Evolutionary conservation across 305 asterid species (phyloP), one percentile per base, ranked within the genome.

Genomic region (Ilex paraguariensis): DNA sequence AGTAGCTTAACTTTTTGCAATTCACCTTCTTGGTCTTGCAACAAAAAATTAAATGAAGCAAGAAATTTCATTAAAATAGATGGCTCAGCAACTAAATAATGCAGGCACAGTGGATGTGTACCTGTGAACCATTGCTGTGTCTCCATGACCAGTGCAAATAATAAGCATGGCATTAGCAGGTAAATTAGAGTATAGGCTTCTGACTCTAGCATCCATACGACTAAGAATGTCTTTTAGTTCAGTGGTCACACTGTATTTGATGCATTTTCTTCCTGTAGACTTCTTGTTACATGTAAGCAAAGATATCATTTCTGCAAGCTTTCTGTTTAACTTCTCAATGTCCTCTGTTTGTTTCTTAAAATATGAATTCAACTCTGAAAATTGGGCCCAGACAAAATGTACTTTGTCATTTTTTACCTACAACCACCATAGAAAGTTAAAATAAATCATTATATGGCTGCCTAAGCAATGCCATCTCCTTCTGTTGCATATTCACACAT

Each of bases 111-210:
- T 36, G 42, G 6, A 15, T 42, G 15, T 11, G 15, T 78, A 93
- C 99, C 92, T 85, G 45, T 86, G 87, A 58, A 87, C 99, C 55
- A 77, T 74, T 50, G 91, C 95, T 7, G 90, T 87, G 82, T 93
- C 87, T 57, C 99, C 99, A 68, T 93, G 99, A 66, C 99, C 97
- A 3, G 97, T 82, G 71, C 94, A 87, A 68, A 93, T 77, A 59
- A 93, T 71, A 48, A 90, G 86, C 97, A 93, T 90, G 57, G 95
- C 74, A 51, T 93, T 93, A 67, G 40, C 59, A n/a, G 95, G 97
- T 60, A 93, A 85, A 72, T 73, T 71, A 49, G 96, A 79, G 67
- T 86, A 79, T 10, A 93, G 77, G 72, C 78, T 83, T 71, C 69
- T 80, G 48, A 93, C 83, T 71, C 87, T 75, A 61, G 66, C 72